Conservation (phyloP, 2,329 filamentous ascomycete species). For the Onygenales sp. region DNA sequence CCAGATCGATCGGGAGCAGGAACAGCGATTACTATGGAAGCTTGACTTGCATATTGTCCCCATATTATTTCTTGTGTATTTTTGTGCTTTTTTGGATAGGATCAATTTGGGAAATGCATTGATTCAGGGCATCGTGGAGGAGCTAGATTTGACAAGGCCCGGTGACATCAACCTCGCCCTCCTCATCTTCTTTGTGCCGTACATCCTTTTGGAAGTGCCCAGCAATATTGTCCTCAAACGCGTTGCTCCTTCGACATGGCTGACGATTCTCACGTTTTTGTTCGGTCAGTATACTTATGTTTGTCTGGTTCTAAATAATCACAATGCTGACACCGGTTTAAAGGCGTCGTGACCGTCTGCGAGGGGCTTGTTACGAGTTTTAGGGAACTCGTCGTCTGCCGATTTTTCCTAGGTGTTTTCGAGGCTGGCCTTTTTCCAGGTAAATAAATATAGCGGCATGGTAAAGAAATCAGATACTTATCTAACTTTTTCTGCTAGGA, state of each 20-base stretch:
- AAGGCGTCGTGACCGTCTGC: conserved; percentile 34
- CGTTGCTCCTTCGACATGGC: conserved; percentile 31
- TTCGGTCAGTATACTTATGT: conserved; percentile 22
- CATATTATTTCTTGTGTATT: conserved; percentile 36
- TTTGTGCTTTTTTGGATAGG: conserved; percentile 38
- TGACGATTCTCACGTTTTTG: conserved; percentile 32
- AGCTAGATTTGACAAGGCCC: conserved; percentile 34
- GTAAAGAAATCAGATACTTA: neutral
- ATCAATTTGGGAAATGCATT: conserved; percentile 40
- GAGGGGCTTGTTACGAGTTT: conserved; percentile 33
- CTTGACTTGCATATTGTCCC: conserved; percentile 41
- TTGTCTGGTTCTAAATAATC: neutral
- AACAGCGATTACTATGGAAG: conserved; percentile 37
- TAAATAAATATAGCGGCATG: conserved; percentile 5
- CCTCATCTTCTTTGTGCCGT: conserved; percentile 38
- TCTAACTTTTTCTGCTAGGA: conserved; percentile 12
- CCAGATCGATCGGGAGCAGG: conserved; percentile 12
- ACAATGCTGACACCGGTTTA: conserved; percentile 17
- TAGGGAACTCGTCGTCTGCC: conserved; percentile 26
- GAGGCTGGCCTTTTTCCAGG: conserved; percentile 31
- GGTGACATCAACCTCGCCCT: conserved; percentile 36
- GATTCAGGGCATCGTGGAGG: conserved; percentile 33
- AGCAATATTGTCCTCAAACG: conserved; percentile 39
- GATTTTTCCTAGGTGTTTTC: conserved; percentile 26
- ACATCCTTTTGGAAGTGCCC: conserved; percentile 38